Percentiles rank a stretch among this genome's conserved stretches.
Conservation (phyloP, 2,329 filamentous ascomycete species). For the Tetracladium maxilliforme region DNA sequence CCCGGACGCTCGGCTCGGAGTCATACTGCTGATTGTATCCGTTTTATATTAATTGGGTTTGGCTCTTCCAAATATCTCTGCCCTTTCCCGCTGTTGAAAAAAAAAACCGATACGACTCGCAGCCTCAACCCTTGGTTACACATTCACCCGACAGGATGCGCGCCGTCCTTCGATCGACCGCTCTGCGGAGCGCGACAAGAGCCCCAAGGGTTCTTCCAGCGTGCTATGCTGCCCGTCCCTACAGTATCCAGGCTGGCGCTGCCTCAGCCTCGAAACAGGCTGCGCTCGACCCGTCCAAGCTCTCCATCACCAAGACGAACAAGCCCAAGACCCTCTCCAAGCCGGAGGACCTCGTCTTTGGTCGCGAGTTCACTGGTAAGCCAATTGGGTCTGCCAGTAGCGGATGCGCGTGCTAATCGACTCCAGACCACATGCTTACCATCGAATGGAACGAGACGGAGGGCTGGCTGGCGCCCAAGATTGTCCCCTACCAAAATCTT, state of each 20-base stretch:
- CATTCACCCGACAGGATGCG: no score
- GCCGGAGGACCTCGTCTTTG: constrained; percentile 76
- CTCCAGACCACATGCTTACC: constrained; percentile 85
- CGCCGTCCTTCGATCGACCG: no score
- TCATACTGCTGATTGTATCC: no score
- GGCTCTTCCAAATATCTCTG: no score
- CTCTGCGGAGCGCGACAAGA: no score
- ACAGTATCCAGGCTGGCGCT: constrained; percentile 29
- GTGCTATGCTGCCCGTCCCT: constrained; percentile 21
- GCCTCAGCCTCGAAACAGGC: constrained; percentile 33
- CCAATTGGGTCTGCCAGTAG: no score
- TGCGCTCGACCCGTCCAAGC: constrained; percentile 62
- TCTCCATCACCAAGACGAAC: constrained; percentile 59
- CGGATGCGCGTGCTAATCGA: constrained; percentile 2
- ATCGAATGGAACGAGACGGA: constrained; percentile 80
- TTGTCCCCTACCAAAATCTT: constrained; percentile 92
- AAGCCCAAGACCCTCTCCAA: constrained; percentile 62
- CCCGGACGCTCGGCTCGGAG: no score
- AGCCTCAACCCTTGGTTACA: no score
- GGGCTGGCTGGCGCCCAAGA: constrained; percentile 73
- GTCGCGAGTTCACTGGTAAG: constrained; percentile 75
- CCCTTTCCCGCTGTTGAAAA: no score
- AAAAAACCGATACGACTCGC: no score
- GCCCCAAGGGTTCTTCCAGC: constrained; percentile 17
- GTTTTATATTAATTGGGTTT: no score